Evolutionary conservation across 257 asterid species (phyloP).

Genomic region (Solanum chiquidenum): DNA sequence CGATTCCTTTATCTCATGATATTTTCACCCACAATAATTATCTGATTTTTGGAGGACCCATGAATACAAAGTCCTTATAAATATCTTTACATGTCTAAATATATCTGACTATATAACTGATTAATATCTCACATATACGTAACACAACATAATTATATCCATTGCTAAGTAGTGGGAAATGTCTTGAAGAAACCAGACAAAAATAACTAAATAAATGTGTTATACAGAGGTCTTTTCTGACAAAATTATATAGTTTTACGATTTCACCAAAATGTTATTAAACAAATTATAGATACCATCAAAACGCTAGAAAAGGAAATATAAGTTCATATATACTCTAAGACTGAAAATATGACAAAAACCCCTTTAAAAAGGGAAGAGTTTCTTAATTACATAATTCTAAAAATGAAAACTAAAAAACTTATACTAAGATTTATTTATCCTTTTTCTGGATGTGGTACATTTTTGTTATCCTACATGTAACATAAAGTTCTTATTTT

Average conservation of each 20-base stretch:
- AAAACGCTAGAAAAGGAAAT: neutral
- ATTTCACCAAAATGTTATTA: neutral
- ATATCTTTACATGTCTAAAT: too few relatives aligned
- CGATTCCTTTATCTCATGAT: neutral
- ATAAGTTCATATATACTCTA: neutral
- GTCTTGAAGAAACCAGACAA: neutral
- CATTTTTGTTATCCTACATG: neutral
- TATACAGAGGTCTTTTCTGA: neutral
- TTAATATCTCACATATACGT: neutral
- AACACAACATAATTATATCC: neutral
- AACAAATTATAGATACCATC: neutral
- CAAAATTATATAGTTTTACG: neutral
- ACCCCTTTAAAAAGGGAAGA: neutral
- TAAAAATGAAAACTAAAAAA: neutral
- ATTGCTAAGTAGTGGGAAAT: neutral
- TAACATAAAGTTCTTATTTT: neutral
- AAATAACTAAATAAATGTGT: neutral
- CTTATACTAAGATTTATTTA: neutral
- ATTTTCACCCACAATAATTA: neutral
- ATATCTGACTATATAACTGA: neutral
- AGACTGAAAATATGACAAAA: neutral
- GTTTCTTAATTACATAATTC: neutral
- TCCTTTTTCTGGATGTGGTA: neutral
- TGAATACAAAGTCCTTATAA: neutral
- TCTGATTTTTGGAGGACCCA: neutral